phyloP scores from a whole-genome alignment of 495 filamentous ascomycete genomes.

The Achaetomiella virescens region DNA sequence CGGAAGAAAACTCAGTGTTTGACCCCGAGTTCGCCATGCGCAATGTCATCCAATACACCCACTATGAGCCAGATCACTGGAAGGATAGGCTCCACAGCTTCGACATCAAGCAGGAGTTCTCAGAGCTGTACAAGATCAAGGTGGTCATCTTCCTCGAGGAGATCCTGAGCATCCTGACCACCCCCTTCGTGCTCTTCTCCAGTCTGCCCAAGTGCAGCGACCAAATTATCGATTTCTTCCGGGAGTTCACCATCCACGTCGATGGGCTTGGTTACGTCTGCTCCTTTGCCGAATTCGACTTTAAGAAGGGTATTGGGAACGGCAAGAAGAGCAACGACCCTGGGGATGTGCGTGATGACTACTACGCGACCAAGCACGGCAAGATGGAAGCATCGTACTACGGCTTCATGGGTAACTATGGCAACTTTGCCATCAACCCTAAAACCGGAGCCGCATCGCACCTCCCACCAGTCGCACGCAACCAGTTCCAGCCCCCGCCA shows the following conservation, averaged over 20 bases:
- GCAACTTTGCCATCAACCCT: slow-evolving; percentile 66
- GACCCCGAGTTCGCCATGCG: slow-evolving; percentile 84
- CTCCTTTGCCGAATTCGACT: slow-evolving; percentile 96
- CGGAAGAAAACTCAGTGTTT: slow-evolving; percentile 82
- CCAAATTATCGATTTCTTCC: slow-evolving; percentile 92
- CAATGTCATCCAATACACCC: slow-evolving; percentile 85
- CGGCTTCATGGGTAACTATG: slow-evolving; percentile 88
- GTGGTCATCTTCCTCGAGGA: slow-evolving; percentile 88
- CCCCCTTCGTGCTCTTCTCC: slow-evolving; percentile 82
- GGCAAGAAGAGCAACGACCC: slow-evolving; percentile 27
- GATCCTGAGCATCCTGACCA: slow-evolving; percentile 83
- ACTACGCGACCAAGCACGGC: slow-evolving; percentile 88
- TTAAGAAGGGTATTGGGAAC: slow-evolving; percentile 71
- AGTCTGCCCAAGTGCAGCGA: slow-evolving; percentile 86
- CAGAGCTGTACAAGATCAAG: slow-evolving; percentile 80
- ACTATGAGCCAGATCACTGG: slow-evolving; percentile 85
- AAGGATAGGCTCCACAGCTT: slow-evolving; percentile 81
- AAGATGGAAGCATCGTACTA: slow-evolving; percentile 97
- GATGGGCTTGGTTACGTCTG: slow-evolving; percentile 95
- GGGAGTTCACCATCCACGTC: slow-evolving; percentile 94
- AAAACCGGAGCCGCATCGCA: slow-evolving; percentile 45
- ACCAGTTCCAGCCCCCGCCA: slow-evolving; percentile 74
- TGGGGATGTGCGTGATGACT: slow-evolving; percentile 73
- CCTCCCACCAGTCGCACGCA: slow-evolving; percentile 43
- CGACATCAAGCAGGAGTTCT: slow-evolving; percentile 78